phyloP scores from a whole-genome alignment of 306 rosid species.

The Gastrolobium villosum region DNA sequence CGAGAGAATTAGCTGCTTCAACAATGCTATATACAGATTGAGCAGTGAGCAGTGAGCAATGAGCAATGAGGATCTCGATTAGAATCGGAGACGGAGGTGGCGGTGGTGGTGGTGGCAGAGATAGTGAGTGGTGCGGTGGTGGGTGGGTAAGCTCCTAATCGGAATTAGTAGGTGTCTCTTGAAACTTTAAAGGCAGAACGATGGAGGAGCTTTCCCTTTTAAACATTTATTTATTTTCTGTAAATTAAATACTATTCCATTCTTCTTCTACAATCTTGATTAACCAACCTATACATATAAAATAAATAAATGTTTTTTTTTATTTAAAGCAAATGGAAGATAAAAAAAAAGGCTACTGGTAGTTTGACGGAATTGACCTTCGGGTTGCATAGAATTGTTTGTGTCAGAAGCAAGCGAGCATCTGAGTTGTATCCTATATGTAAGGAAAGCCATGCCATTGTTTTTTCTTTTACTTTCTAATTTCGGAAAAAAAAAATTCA shows the following conservation, averaged over 20 bases:
- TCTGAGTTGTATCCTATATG: conserved; percentile 72
- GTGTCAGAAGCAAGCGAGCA: conserved; percentile 72
- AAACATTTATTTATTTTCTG: background rate
- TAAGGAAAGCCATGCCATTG: conserved; percentile 46
- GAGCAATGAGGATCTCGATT: conserved; percentile 56
- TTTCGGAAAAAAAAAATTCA: too few relatives aligned
- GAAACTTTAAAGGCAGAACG: conserved; percentile 57
- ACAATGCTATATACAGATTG: conserved; percentile 40
- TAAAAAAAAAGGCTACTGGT: background rate
- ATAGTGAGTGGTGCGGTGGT: conserved; percentile 47
- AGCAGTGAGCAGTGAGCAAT: background rate
- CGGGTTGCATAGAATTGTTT: conserved; percentile 46
- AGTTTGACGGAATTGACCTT: conserved; percentile 50
- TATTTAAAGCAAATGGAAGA: background rate
- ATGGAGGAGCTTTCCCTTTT: conserved; percentile 50
- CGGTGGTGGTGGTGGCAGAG: background rate
- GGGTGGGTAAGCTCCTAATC: conserved; percentile 56
- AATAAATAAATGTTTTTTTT: background rate
- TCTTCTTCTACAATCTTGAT: background rate
- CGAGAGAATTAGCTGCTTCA: background rate
- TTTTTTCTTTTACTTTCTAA: conserved; percentile 30
- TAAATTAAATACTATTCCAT: background rate
- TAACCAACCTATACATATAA: background rate
- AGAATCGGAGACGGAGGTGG: conserved; percentile 1
- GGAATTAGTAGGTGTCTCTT: conserved; percentile 62